Conservation (phyloP, 2,329 filamentous ascomycete species). For the Colletotrichum lindemuthianum region DNA sequence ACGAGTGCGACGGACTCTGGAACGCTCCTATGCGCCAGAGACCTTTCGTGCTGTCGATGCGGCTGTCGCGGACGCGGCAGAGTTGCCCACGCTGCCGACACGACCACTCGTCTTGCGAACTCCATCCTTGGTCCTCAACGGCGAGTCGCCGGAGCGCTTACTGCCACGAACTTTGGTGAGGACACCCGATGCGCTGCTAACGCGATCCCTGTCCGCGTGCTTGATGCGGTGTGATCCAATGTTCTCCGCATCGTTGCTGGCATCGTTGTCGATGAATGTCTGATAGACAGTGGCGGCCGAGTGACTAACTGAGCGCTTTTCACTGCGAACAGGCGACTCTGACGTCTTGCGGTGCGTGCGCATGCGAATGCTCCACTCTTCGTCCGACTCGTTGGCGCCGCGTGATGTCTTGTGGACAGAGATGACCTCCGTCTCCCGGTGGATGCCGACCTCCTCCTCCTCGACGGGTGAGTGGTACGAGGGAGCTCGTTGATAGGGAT, state of each 20-base stretch:
- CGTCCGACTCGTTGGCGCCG: conserved; percentile 77
- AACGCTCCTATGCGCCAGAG: conserved; percentile 53
- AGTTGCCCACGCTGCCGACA: conserved; percentile 65
- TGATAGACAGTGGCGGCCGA: conserved; percentile 76
- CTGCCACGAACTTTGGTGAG: conserved; percentile 74
- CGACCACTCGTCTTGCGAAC: conserved; percentile 75
- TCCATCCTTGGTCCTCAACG: conserved; percentile 63
- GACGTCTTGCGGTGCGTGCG: conserved; percentile 73
- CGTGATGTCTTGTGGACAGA: conserved; percentile 70
- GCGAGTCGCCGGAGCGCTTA: conserved; percentile 62
- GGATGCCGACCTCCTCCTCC: conserved; percentile 63
- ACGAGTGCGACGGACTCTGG: conserved; percentile 37
- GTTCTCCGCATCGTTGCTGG: conserved; percentile 78
- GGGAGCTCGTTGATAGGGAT: conserved; percentile 73
- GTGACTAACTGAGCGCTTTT: conserved; percentile 80
- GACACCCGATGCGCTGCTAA: conserved; percentile 64
- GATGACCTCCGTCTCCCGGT: conserved; percentile 69
- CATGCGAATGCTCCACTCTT: conserved; percentile 83
- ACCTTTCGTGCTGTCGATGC: conserved; percentile 63
- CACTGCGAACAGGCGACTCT: conserved; percentile 68
- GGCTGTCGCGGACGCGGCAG: conserved; percentile 52
- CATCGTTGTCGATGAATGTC: conserved; percentile 70
- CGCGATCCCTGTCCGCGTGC: conserved; percentile 61
- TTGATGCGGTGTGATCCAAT: conserved; percentile 70
- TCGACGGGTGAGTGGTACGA: conserved; percentile 54